Conservation (phyloP, 805 yeast species). For the Candida parachauliodes region DNA sequence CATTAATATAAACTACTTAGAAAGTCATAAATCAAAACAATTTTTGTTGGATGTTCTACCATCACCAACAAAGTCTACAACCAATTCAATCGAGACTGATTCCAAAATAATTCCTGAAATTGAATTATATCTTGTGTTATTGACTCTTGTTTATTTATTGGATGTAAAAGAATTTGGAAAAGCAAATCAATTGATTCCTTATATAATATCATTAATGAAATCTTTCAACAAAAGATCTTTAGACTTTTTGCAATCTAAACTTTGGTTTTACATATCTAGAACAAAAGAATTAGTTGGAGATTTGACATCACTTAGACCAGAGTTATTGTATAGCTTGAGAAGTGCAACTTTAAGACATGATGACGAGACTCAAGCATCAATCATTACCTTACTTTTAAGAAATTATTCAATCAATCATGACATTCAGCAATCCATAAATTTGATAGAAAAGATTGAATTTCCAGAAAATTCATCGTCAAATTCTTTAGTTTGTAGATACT, state of each 20-base stretch:
- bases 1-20: slow-evolving; percentile 55
- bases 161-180: slow-evolving; percentile 52
- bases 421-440: slow-evolving; percentile 80
- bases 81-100: slow-evolving; percentile 27
- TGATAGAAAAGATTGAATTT: slow-evolving; percentile 84
- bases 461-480: slow-evolving; percentile 75
- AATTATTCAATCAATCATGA: slow-evolving; percentile 75
- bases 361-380: slow-evolving; percentile 82
- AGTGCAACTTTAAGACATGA: slow-evolving; percentile 91
- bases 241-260: slow-evolving; percentile 82
- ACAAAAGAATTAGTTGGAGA: slow-evolving; percentile 62
- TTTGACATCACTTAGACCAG: slow-evolving; percentile 60
- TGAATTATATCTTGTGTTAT: slow-evolving; percentile 72
- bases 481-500: slow-evolving; percentile 87
- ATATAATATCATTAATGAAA: slow-evolving; percentile 51
- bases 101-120: slow-evolving; percentile 61
- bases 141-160: slow-evolving; percentile 72
- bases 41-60: slow-evolving; percentile 37
- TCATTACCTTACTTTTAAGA: slow-evolving; percentile 82
- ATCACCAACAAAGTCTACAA: slow-evolving; percentile 4
- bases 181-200: slow-evolving; percentile 51
- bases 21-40: slow-evolving; percentile 37
- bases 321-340: slow-evolving; percentile 70
- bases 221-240: slow-evolving; percentile 75
- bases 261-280: slow-evolving; percentile 88